Evolutionary conservation across 768 basidiomycete species (phyloP).

Genomic region (Kwoniella europaea): DNA sequence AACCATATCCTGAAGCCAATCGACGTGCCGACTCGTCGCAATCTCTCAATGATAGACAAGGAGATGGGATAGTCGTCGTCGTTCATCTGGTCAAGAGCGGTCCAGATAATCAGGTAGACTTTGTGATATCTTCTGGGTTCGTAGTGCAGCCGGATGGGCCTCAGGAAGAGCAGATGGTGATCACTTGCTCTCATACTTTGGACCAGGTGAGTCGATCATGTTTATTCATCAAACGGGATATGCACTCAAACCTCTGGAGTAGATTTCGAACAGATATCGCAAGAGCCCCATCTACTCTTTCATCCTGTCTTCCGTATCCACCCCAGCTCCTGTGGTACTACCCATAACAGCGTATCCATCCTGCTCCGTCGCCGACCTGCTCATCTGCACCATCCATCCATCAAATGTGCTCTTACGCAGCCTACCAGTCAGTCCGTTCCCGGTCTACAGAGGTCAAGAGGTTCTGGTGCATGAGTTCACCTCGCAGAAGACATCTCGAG

Average conservation of each 20-base stretch:
- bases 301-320: conserved; percentile 17
- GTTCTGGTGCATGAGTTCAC: conserved; percentile 18
- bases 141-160: conserved; percentile 4
- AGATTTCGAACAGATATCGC: conserved; percentile 22
- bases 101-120: neutral
- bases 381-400: conserved; percentile 9
- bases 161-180: neutral
- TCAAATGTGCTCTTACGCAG: neutral
- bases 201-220: conserved; percentile 13
- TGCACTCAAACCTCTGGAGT: neutral
- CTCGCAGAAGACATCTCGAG: neutral
- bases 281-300: conserved; percentile 12
- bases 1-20: conserved; percentile 1
- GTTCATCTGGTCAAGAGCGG: neutral
- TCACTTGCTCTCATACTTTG: conserved; percentile 33
- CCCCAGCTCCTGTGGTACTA: neutral
- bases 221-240: too few species aligned
- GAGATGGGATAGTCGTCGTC: conserved; percentile 9
- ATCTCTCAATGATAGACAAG: neutral
- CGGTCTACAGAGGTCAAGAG: conserved; percentile 20
- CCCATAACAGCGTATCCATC: conserved; percentile 16
- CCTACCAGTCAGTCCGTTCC: conserved; percentile 30
- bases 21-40: conserved; percentile 1
- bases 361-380: conserved; percentile 14
- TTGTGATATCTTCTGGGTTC: conserved; percentile 18